These are phyloP conservation scores for Metarhizium robertsii DNA, from an alignment of 2,329 filamentous ascomycete species.

Conservation along the genomic window DNA sequence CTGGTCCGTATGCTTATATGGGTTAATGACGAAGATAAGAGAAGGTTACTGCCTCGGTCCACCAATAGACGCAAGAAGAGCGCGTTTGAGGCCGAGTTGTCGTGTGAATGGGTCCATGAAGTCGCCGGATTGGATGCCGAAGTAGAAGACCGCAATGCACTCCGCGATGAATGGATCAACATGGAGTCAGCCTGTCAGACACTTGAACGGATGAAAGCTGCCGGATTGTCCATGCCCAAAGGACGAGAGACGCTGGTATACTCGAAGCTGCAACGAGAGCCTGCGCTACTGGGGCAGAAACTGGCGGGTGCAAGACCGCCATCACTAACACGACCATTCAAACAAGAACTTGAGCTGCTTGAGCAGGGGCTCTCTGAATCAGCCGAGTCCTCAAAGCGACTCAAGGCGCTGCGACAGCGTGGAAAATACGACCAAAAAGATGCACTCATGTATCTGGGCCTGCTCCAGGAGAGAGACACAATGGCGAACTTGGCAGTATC, in stretches of 20 bases:
- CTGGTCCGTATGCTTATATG: conserved; percentile 72
- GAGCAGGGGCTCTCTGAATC: conserved; percentile 17
- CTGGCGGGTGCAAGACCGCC: conserved; percentile 22
- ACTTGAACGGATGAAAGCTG: conserved; percentile 36
- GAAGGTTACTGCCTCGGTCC: conserved; percentile 48
- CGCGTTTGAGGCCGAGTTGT: conserved; percentile 50
- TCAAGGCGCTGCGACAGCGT: conserved; percentile 20
- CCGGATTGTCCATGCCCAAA: conserved; percentile 32
- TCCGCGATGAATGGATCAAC: conserved; percentile 40
- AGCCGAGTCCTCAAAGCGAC: conserved; percentile 8
- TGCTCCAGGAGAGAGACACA: conserved; percentile 24
- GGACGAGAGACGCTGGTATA: conserved; percentile 30
- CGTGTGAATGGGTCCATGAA: conserved; percentile 50
- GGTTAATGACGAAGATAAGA: conserved; percentile 52
- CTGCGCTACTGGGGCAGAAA: conserved; percentile 10
- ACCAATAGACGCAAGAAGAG: conserved; percentile 45
- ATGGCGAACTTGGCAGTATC: conserved; percentile 12
- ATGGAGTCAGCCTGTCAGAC: conserved; percentile 30
- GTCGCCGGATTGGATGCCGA: conserved; percentile 36
- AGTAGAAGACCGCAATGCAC: conserved; percentile 16
- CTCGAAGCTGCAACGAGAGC: conserved; percentile 13
- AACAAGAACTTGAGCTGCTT: conserved; percentile 31
- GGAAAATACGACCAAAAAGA: conserved; percentile 14
- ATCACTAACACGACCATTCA: conserved; percentile 28
- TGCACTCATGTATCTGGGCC: conserved; percentile 15